Conservation (phyloP, 805 yeast genomes). For the Yarrowia yakushimensis region DNA sequence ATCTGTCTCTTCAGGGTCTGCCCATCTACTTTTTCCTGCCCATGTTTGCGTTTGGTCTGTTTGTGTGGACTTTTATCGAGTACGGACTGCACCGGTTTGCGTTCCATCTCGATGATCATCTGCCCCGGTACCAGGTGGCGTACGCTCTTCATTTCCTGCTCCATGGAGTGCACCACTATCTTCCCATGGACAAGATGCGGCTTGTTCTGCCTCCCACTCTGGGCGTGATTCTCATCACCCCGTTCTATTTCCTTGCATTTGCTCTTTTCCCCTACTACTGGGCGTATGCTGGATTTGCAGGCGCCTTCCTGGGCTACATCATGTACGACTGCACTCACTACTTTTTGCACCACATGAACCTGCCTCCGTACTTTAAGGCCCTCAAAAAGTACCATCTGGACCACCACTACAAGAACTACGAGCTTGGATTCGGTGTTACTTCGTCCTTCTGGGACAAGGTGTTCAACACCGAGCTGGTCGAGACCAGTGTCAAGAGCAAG, state of each 20-base stretch:
- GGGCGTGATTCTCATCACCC: slow-evolving; percentile 66
- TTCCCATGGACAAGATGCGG: slow-evolving; percentile 94
- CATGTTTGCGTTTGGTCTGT: slow-evolving; percentile 75
- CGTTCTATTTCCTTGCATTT: slow-evolving; percentile 78
- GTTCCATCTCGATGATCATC: slow-evolving; percentile 83
- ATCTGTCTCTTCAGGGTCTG: slow-evolving; percentile 54
- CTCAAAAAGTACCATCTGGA: slow-evolving; percentile 90
- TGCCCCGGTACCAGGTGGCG: slow-evolving; percentile 75
- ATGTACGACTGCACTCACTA: slow-evolving; percentile 93
- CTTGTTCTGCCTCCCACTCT: slow-evolving; percentile 96
- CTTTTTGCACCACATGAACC: slow-evolving; percentile 79
- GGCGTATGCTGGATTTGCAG: slow-evolving; percentile 93
- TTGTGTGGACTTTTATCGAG: slow-evolving; percentile 91
- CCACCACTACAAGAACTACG: slow-evolving; percentile 96
- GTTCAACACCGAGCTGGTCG: slow-evolving; percentile 73
- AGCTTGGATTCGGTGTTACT: slow-evolving; percentile 95
- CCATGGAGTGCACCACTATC: slow-evolving; percentile 95
- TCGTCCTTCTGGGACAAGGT: slow-evolving; percentile 90
- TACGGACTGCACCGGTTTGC: slow-evolving; percentile 83
- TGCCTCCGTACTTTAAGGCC: slow-evolving; percentile 73
- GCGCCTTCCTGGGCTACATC: slow-evolving; percentile 92
- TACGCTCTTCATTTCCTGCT: slow-evolving; percentile 81
- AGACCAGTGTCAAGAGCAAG: slow-evolving; percentile 26
- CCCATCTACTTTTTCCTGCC: slow-evolving; percentile 46
- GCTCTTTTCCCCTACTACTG: slow-evolving; percentile 68